phyloP scores from a whole-genome alignment of 1,284 basidiomycete genomes.

The Puccinia triticina region DNA sequence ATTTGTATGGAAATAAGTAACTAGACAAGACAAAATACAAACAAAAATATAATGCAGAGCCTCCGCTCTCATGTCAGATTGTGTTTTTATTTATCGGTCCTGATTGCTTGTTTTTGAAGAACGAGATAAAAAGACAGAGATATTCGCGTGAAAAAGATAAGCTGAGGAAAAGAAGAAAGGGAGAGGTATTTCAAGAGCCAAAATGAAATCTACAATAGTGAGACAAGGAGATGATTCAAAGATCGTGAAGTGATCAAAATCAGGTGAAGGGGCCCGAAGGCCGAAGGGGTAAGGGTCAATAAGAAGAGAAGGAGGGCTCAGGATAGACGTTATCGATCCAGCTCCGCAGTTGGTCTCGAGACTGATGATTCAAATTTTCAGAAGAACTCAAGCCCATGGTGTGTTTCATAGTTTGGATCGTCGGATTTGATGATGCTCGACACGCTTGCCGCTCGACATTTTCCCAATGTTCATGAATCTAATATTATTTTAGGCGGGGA shows the following conservation, averaged over 20 bases:
- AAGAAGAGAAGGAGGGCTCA: neutral
- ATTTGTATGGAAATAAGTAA: no score
- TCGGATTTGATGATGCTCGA: neutral
- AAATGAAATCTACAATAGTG: no score
- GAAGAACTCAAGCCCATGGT: neutral
- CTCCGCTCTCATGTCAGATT: no score
- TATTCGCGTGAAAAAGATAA: no score
- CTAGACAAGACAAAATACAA: no score
- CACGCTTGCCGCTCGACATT: conserved; percentile 13
- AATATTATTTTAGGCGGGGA: neutral
- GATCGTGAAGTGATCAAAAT: no score
- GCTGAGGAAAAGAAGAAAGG: no score
- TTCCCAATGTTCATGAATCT: conserved; percentile 28
- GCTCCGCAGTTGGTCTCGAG: conserved; percentile 18
- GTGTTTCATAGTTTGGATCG: conserved; percentile 5
- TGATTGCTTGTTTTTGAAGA: no score
- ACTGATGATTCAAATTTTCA: neutral
- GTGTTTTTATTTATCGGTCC: no score
- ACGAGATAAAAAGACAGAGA: no score
- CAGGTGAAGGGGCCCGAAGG: neutral
- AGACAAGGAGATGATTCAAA: neutral
- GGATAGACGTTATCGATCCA: conserved; percentile 42
- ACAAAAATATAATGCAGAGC: no score
- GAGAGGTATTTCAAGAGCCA: no score
- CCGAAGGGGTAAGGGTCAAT: neutral